Conservation (phyloP, 108 stramenopile species). For the Cyclotella kingstonii region DNA sequence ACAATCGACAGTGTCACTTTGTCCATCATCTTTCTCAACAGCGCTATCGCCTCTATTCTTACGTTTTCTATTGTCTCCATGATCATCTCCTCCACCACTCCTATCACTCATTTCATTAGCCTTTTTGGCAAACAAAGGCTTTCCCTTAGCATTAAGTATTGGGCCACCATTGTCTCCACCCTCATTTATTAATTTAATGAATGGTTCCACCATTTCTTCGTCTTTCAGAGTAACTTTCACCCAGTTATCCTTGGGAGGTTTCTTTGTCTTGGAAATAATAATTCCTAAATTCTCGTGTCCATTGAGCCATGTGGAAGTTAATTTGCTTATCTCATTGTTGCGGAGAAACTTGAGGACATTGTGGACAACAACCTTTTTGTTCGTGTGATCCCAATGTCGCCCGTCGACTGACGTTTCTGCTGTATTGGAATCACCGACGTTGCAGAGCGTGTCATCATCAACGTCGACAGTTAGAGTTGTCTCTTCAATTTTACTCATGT, state of each 20-base stretch:
- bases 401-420: constrained; percentile 1
- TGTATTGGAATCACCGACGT: not conserved
- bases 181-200: constrained; percentile 49
- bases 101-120: constrained; percentile 28
- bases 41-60: constrained; percentile 8
- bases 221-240: constrained; percentile 47
- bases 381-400: constrained; percentile 48
- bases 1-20: constrained; percentile 3
- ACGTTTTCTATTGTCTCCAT: constrained; percentile 1
- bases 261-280: constrained; percentile 44
- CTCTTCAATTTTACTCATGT: too few relatives aligned
- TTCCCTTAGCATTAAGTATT: constrained; percentile 39
- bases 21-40: constrained; percentile 8
- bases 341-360: constrained; percentile 63
- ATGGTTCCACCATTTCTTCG: constrained; percentile 52
- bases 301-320: constrained; percentile 47
- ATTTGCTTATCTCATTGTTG: constrained; percentile 43
- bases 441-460: too few relatives aligned
- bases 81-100: constrained; percentile 12
- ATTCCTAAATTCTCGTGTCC: constrained; percentile 18
- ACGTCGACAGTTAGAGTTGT: too few relatives aligned
- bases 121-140: constrained; percentile 31
- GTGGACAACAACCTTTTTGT: constrained; percentile 63
- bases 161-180: constrained; percentile 29
- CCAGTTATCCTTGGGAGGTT: constrained; percentile 60